Evolutionary conservation across 352 stramenopile genomes (phyloP), one percentile per base, ranked within the genome.

Genomic region (Pilasporangium apinafurcum): DNA sequence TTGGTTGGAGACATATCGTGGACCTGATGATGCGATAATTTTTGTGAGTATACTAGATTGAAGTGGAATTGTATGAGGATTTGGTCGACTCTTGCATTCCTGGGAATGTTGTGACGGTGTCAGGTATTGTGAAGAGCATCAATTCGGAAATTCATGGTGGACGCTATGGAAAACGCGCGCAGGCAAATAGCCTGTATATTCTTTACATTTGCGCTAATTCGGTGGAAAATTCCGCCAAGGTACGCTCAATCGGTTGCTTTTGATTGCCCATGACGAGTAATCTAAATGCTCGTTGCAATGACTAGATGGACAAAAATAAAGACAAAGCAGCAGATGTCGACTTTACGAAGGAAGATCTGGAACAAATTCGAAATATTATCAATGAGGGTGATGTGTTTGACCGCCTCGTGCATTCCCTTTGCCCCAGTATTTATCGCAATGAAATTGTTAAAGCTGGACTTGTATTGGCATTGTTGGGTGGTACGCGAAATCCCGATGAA

Each of bases 391-490:
- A 92, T 51, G 70, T 96, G 1, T 98, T 99, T 42, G 90, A 97
- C 54, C 77, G 97, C 2, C 65, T 98, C 5, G 90, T 99, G 8
- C 73, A 91, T 44, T 97, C 91, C 9, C 54, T 99, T 5, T 98
- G 93, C 57, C 96, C 96, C 12, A 73, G 73, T 10, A 99, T 99
- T 47, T 98, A 97, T 65, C 94, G 96, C 31, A 96, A 99, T 56
- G 93, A 99, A 53, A 59, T 97, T 35, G 95, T 98, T n/a, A 99
- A 99, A 68, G 81, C 81, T 8, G 96, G 96, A 0, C 76, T 99
- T 9, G 59, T 98, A n/a, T 68, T 99, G 4, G 90, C 81, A 32
- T 68, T 99, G 5, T 81, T 98, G 21, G 95, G 96, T 16, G 96
- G 96, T 5, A 97, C 95, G n/a, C 53, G 64, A 2, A 72, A 74